Evolutionary conservation across 2,329 filamentous ascomycete genomes (phyloP).

Genomic region (Aspergillus tubingensis): DNA sequence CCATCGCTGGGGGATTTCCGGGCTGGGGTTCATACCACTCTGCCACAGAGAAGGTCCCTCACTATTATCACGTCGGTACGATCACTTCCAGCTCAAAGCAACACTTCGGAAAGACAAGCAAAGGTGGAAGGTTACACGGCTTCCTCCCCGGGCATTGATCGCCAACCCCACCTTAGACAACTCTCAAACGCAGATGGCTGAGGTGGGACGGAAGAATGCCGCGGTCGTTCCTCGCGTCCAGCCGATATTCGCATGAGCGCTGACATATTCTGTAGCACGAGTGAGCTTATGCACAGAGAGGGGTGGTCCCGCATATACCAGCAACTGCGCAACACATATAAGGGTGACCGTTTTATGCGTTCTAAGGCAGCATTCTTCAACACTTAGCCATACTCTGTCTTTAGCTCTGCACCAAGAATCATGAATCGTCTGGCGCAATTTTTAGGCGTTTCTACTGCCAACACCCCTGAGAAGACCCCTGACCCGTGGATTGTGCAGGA

Average conservation of each 20-base stretch:
- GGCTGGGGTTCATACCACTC: neutral
- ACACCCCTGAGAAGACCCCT: neutral
- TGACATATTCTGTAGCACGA: neutral
- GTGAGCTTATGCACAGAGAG: neutral
- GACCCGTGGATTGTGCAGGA: constrained; percentile 27
- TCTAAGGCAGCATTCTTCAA: neutral
- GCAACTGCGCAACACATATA: neutral
- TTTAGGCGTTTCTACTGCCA: neutral
- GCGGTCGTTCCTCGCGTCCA: neutral
- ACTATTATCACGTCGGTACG: neutral
- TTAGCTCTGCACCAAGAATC: neutral
- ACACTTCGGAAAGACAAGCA: neutral
- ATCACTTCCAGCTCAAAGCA: neutral
- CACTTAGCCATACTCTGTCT: neutral
- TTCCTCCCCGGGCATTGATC: neutral
- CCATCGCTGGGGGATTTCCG: neutral
- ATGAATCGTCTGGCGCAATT: neutral
- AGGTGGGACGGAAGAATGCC: neutral
- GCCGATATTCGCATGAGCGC: neutral
- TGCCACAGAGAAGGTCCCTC: neutral
- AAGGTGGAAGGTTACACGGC: neutral
- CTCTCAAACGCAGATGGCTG: neutral
- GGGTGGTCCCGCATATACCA: neutral
- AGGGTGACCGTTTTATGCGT: neutral
- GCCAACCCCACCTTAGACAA: neutral